Evolutionary conservation across 1,284 basidiomycete genomes (phyloP), one percentile per base, ranked within the genome.

Genomic region (Microbotryomycetes sp.): DNA sequence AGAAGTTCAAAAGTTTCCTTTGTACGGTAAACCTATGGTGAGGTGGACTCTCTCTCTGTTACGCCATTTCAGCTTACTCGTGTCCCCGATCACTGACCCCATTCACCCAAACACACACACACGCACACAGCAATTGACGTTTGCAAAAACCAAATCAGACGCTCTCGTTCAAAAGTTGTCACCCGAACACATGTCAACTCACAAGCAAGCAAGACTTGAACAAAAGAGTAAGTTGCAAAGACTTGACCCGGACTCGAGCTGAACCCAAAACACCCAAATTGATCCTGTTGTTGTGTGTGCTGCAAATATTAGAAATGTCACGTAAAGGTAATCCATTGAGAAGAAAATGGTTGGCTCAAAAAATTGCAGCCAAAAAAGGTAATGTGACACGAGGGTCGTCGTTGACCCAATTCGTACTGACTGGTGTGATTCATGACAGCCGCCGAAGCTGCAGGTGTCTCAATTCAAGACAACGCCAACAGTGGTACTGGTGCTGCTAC

Each of bases 1-100:
- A 77, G 94, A 98, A 76, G 92, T 97, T 45, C 83, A 86, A 61
- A 86, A 91, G 53, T 97, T 99, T 75, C 94, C 94, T 6, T 77
- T 99, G 31, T 98, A 98, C 74, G 90, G 91, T 7, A 96, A 96
- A 75, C 90, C 93, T 2, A 92, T 99, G 85, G 92, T 92, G 70
- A 49, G 82, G 76, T 9, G 36, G 36, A 42, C 9, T n/a, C n/a
- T 25, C 16, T n/a, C n/a, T n/a, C n/a, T n/a, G n/a, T n/a, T n/a
- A n/a, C n/a, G n/a, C n/a, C n/a, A n/a, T n/a, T n/a, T n/a, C n/a
- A n/a, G 3, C 49, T 42, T n/a, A 30, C 23, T 25, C 14, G 49
- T 36, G 7, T 46, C 6, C n/a, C n/a, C n/a, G n/a, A n/a, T n/a
- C n/a, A n/a, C n/a, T n/a, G n/a, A n/a, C n/a, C n/a, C n/a, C n/a